A percentile compares a stretch with the other conserved stretches of the same genome.
These are phyloP conservation scores for Camelina hispida DNA, from an alignment of 345 rosid genomes.

Conservation along the genomic window DNA sequence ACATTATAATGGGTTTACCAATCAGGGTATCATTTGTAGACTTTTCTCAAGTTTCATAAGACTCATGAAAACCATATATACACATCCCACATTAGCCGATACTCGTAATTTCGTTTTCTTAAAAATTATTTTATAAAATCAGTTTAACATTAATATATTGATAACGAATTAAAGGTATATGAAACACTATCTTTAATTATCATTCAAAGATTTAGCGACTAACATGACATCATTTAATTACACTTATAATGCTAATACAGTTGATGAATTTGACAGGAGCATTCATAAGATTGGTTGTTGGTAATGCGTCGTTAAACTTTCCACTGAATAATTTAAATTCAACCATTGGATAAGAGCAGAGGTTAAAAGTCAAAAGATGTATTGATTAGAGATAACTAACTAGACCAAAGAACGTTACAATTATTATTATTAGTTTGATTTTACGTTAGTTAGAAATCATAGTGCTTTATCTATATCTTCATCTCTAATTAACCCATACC, in stretches of 20 bases:
- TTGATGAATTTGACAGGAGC: slow-evolving; percentile 15
- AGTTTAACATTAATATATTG: not conserved
- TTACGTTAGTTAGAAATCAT: not conserved
- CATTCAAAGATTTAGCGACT: not conserved
- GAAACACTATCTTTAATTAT: slow-evolving; percentile 16
- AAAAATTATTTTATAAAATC: too few species aligned
- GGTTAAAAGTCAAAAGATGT: slow-evolving; percentile 36
- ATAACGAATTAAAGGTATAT: not conserved
- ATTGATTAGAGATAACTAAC: slow-evolving; percentile 32
- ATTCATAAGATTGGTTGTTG: slow-evolving; percentile 10
- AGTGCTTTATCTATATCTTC: slow-evolving; percentile 26
- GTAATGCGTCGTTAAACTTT: slow-evolving; percentile 25
- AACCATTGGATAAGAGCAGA: slow-evolving; percentile 12
- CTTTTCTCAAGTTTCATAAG: slow-evolving; percentile 16
- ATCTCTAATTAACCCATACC: slow-evolving; percentile 25
- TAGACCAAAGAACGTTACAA: slow-evolving; percentile 25
- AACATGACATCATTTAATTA: slow-evolving; percentile 27
- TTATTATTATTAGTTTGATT: slow-evolving; percentile 37
- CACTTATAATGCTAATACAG: slow-evolving; percentile 20
- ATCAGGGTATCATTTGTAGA: slow-evolving; percentile 11
- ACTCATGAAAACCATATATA: not conserved
- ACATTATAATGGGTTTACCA: slow-evolving; percentile 7
- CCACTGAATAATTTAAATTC: slow-evolving; percentile 20
- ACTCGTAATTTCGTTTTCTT: not conserved
- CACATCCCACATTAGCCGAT: not conserved